Evolutionary conservation across 1,139 yeast species (phyloP).

Genomic region (Candida smagusa): DNA sequence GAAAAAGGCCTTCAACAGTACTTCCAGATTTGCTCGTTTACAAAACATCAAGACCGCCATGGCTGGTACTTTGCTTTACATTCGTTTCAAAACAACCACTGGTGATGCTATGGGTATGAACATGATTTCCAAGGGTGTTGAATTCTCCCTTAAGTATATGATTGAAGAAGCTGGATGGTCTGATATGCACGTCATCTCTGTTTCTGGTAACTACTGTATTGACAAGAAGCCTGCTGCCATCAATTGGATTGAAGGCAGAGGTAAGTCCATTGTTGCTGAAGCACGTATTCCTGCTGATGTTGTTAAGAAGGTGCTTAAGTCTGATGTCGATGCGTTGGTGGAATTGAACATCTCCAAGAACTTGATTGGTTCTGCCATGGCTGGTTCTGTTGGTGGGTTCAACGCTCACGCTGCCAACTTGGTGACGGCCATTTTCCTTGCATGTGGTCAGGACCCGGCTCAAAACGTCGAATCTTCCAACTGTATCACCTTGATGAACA

Average conservation of each 20-base stretch:
- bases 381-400: constrained; percentile 96
- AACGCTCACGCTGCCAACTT: constrained; percentile 97
- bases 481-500: constrained; percentile 94
- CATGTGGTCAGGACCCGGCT: constrained; percentile 98
- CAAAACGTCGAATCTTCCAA: constrained; percentile 96
- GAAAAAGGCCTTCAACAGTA: constrained; percentile 90
- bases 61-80: constrained; percentile 88
- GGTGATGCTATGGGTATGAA: constrained; percentile 99
- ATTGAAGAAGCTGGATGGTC: constrained; percentile 85
- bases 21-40: constrained; percentile 94
- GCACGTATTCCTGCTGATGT: constrained; percentile 82
- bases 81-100: constrained; percentile 93
- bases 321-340: constrained; percentile 89
- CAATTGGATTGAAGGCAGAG: constrained; percentile 99
- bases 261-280: constrained; percentile 97
- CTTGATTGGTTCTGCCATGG: constrained; percentile 96
- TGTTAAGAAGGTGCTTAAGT: constrained; percentile 78
- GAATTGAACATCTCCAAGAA: constrained; percentile 87
- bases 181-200: constrained; percentile 89
- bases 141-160: constrained; percentile 79
- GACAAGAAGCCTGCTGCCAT: constrained; percentile 98
- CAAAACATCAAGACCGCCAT: constrained; percentile 88
- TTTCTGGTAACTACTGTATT: constrained; percentile 95
- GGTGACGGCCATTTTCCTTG: constrained; percentile 89
- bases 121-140: constrained; percentile 98